Evolutionary conservation across 352 stramenopile species (phyloP), one percentile per base, ranked within the genome.

Genomic region (Phytopythium ostracodes): DNA sequence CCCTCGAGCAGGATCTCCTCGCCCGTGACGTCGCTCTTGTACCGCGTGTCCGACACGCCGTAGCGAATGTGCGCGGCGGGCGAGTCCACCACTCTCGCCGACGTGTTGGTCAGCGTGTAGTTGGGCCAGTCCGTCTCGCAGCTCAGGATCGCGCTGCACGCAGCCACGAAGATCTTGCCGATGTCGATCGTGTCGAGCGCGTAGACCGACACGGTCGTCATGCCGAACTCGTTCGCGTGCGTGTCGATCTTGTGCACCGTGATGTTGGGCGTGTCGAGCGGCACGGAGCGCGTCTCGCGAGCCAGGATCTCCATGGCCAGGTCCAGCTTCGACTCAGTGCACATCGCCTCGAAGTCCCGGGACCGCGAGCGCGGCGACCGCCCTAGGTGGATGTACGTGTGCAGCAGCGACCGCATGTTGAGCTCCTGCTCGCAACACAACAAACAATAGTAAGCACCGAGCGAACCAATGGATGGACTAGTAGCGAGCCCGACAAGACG

Each of bases 301-400:
- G 29, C n/a, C 31, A 56, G 24, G 50, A 56, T 69, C 57, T 69
- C 60, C 64, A 73, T 75, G 1, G 67, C 71, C 61, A 77, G 25
- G 14, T 77, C 71, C 50, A 77, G 53, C 54, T 75, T 75, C 1
- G 35, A 47, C 33, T 72, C 56, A 9, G 67, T 72, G 50, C 67
- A 77, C 15, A 77, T 57, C 7, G 50, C 31, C 27, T 43, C 14
- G 18, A 43, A 56, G 47, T 76, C 69, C 18, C 65, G 63, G 27
- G 9, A 64, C 62, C 69, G 68, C 36, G 68, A 75, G 42, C 64
- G 62, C 53, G 55, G 57, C 25, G 71, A 62, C 36, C 66, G 65
- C 20, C 70, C 53, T 29, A 77, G 44, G 20, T 71, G 67, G 17
- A 75, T 87, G 67, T 77, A 87, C 9, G 75, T 87, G 56, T 89